phyloP scores from a whole-genome alignment of 352 stramenopile genomes.

The Thalassiosira hispida region DNA sequence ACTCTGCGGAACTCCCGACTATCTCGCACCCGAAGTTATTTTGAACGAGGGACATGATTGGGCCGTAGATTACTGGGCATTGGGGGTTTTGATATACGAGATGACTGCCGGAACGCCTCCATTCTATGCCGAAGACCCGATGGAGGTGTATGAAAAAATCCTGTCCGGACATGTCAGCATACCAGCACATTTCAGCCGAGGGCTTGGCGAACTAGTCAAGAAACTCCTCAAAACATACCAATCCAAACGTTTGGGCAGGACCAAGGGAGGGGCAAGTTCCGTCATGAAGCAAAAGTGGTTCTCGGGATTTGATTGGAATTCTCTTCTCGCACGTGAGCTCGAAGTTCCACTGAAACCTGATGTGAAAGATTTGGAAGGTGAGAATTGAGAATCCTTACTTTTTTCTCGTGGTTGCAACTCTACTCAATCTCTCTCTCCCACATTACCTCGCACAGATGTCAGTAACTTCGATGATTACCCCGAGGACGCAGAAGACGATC shows the following conservation, averaged over 20 bases:
- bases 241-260: slow-evolving; percentile 89
- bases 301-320: slow-evolving; percentile 87
- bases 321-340: slow-evolving; percentile 38
- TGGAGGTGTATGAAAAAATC: slow-evolving; percentile 94
- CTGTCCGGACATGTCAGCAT: slow-evolving; percentile 88
- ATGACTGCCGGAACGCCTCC: slow-evolving; percentile 83
- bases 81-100: slow-evolving; percentile 85
- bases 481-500: slow-evolving; percentile 40
- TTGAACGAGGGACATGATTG: slow-evolving; percentile 94
- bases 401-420: too few relatives aligned
- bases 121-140: slow-evolving; percentile 92
- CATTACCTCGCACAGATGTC: too few relatives aligned
- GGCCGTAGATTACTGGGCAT: slow-evolving; percentile 87
- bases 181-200: slow-evolving; percentile 85
- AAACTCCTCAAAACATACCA: slow-evolving; percentile 89
- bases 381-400: too few relatives aligned
- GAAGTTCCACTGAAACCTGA: slow-evolving; percentile 58
- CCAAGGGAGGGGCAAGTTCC: slow-evolving; percentile 86
- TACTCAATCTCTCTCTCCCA: too few relatives aligned
- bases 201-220: slow-evolving; percentile 87
- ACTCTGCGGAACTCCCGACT: slow-evolving; percentile 93
- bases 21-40: slow-evolving; percentile 92
- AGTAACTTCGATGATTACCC: slow-evolving; percentile 66
- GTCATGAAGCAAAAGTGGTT: slow-evolving; percentile 93
- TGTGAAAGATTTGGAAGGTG: slow-evolving; percentile 53